Conservation (phyloP, 2,329 filamentous ascomycete species). For the Penicillium sumatraense region DNA sequence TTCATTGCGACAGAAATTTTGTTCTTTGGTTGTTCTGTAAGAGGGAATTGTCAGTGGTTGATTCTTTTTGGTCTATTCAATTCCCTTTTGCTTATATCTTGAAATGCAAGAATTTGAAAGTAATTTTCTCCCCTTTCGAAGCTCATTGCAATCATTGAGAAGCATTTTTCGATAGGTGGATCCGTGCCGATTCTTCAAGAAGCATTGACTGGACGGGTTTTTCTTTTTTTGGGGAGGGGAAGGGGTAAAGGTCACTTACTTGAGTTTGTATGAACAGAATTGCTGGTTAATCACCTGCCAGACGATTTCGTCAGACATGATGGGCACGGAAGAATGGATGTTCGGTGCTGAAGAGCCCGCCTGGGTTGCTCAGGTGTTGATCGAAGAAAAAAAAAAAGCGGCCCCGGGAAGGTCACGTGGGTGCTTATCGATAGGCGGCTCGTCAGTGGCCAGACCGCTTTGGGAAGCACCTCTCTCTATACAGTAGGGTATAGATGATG, state of each 20-base stretch:
- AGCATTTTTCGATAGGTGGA: constrained; percentile 12
- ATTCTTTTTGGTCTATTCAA: constrained; percentile 12
- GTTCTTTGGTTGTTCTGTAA: constrained; percentile 74
- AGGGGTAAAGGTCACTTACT: constrained; percentile 61
- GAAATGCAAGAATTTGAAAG: too few relatives aligned
- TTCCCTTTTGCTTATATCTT: background rate
- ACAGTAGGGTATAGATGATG: too few relatives aligned
- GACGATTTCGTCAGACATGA: constrained; percentile 87
- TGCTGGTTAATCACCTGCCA: constrained; percentile 97
- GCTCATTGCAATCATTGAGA: background rate
- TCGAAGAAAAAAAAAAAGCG: constrained; percentile 38
- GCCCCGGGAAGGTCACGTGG: constrained; percentile 40
- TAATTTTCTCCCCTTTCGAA: too few relatives aligned
- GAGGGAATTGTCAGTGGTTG: background rate
- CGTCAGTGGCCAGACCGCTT: constrained; percentile 7
- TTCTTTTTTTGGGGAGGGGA: background rate
- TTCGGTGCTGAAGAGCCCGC: constrained; percentile 20
- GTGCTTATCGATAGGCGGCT: constrained; percentile 35
- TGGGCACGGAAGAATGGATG: constrained; percentile 25
- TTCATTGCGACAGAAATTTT: constrained; percentile 95
- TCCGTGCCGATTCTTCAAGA: constrained; percentile 7
- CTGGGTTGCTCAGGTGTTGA: constrained; percentile 21
- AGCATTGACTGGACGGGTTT: background rate
- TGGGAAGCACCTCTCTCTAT: too few relatives aligned
- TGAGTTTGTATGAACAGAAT: constrained; percentile 94